These are phyloP conservation scores for Monascus purpureus DNA, from an alignment of 495 filamentous ascomycete species.

Conservation along the genomic window DNA sequence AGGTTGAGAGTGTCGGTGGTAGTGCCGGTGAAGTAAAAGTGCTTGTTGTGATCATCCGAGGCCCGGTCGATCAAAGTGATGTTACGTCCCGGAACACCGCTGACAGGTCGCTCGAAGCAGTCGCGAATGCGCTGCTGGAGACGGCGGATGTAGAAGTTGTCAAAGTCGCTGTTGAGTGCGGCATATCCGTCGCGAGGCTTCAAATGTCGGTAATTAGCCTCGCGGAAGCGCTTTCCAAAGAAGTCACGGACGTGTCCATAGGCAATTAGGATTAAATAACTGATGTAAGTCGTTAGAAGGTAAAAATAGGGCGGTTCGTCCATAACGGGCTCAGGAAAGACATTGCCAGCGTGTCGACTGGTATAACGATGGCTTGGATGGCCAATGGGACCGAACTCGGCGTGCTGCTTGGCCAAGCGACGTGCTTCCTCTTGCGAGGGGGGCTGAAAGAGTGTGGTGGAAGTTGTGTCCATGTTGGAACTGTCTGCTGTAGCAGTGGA, in stretches of 20 bases:
- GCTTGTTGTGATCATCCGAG: constrained; percentile 76
- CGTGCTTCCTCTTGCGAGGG: constrained; percentile 76
- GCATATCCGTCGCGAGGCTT: constrained; percentile 79
- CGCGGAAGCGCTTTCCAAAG: constrained; percentile 88
- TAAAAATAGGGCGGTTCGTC: constrained; percentile 97
- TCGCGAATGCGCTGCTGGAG: constrained; percentile 92
- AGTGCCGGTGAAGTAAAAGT: constrained; percentile 77
- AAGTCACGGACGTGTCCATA: constrained; percentile 94
- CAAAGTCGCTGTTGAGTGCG: constrained; percentile 95
- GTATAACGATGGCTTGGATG: constrained; percentile 70
- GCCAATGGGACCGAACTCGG: constrained; percentile 83
- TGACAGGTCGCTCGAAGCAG: constrained; percentile 83
- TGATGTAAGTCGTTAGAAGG: constrained; percentile 91
- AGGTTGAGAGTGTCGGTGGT: constrained; percentile 93
- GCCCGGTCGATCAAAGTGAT: constrained; percentile 83
- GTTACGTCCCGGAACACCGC: constrained; percentile 84
- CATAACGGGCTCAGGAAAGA: constrained; percentile 69
- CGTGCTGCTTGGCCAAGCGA: constrained; percentile 60
- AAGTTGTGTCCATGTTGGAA: constrained; percentile 53
- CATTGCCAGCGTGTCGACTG: constrained; percentile 65
- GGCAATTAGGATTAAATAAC: constrained; percentile 88
- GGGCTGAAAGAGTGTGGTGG: constrained; percentile 80
- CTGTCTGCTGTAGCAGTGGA: constrained; percentile 79
- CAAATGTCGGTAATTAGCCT: constrained; percentile 70
- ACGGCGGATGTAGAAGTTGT: constrained; percentile 92